These are phyloP conservation scores for Fimicolochytrium jonesii DNA, from an alignment of 192 early-diverging fungal genomes.

Conservation along the genomic window DNA sequence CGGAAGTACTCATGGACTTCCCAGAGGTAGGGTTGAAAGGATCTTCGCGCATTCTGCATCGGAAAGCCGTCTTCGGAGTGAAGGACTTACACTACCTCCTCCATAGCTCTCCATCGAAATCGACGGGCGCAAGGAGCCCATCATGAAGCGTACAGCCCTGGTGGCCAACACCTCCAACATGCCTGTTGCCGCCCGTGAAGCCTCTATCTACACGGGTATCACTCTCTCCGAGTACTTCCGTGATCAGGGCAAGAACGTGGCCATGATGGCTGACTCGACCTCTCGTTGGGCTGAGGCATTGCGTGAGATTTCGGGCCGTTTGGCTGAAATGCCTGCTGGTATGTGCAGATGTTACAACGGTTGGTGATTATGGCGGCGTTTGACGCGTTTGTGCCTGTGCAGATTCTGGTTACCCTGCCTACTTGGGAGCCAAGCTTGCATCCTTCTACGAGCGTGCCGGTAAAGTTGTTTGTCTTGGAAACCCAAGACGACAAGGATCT, in stretches of 20 bases:
- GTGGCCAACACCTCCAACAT: conserved; percentile 99
- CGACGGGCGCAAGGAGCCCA: conserved; percentile 93
- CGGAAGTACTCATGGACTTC: conserved; percentile 99
- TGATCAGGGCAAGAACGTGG: conserved; percentile 98
- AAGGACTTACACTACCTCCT: too few relatives aligned
- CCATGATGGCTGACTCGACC: conserved; percentile 99
- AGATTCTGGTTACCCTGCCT: conserved; percentile 97
- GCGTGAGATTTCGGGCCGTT: conserved; percentile 99
- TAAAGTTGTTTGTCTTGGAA: conserved; percentile 94
- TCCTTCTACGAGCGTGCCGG: conserved; percentile 99
- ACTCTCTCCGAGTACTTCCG: conserved; percentile 99
- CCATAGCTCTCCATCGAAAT: conserved; percentile 87
- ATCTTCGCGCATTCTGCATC: too few relatives aligned
- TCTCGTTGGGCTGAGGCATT: conserved; percentile 99
- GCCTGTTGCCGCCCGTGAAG: conserved; percentile 99
- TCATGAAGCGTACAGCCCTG: conserved; percentile 99
- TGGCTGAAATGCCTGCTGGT: conserved; percentile 99
- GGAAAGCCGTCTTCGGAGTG: too few relatives aligned
- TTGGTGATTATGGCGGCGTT: too few relatives aligned
- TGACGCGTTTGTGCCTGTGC: conserved; percentile 7
- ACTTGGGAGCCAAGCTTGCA: conserved; percentile 96
- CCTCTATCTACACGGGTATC: conserved; percentile 99
- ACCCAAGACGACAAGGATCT: conserved; percentile 86
- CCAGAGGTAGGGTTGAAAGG: conserved; percentile 59
- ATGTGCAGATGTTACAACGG: too few relatives aligned